phyloP scores from a whole-genome alignment of 352 stramenopile genomes.

The Aphanomyces astaci region DNA sequence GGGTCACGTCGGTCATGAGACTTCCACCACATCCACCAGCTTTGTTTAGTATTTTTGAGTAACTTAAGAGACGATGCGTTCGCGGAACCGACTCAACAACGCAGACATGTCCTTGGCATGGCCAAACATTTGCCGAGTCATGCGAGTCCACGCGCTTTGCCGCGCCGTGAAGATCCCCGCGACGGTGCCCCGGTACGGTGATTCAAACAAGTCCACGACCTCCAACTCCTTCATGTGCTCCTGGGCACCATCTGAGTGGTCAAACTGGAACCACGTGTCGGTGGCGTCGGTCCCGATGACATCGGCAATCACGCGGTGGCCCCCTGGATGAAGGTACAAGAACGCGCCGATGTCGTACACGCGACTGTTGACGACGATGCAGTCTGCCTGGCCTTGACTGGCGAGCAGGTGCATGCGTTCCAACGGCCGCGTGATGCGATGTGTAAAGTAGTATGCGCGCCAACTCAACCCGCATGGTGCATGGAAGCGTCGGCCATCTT shows the following conservation, averaged over 20 bases:
- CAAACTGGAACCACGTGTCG: conserved; percentile 60
- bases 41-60: background rate
- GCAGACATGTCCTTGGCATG: background rate
- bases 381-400: conserved; percentile 36
- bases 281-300: conserved; percentile 60
- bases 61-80: background rate
- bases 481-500: conserved; percentile 41
- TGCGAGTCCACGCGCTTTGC: conserved; percentile 8
- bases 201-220: conserved; percentile 32
- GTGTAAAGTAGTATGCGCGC: conserved; percentile 65
- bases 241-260: conserved; percentile 54
- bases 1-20: too few relatives aligned
- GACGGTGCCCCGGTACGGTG: background rate
- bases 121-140: background rate
- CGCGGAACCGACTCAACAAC: background rate
- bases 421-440: conserved; percentile 54
- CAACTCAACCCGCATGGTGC: conserved; percentile 47
- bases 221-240: conserved; percentile 54
- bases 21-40: too few relatives aligned
- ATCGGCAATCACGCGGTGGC: conserved; percentile 62
- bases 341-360: conserved; percentile 69
- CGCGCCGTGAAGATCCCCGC: background rate
- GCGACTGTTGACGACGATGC: conserved; percentile 47
- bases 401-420: conserved; percentile 50
- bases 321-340: conserved; percentile 53